phyloP scores from a whole-genome alignment of 495 filamentous ascomycete genomes.

The Aspergillus bertholletiae region DNA sequence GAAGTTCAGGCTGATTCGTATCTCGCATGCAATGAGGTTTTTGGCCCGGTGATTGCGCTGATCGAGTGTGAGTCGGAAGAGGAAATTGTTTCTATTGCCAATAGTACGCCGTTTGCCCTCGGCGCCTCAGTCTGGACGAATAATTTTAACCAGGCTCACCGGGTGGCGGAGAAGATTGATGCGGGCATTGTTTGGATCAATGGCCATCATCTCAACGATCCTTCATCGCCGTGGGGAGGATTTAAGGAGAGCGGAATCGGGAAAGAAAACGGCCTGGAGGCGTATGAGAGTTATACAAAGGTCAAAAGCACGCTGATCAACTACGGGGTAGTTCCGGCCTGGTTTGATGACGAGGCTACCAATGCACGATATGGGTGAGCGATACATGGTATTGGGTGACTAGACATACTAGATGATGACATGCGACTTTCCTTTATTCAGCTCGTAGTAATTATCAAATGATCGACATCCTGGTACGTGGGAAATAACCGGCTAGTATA shows the following conservation, averaged over 20 bases:
- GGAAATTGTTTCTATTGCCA: conserved; percentile 42
- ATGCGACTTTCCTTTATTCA: too few relatives aligned
- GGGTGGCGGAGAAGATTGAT: conserved; percentile 52
- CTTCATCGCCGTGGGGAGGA: conserved; percentile 59
- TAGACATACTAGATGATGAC: too few relatives aligned
- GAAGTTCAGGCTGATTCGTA: conserved; percentile 24
- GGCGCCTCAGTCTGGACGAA: conserved; percentile 57
- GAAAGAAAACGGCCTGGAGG: conserved; percentile 55
- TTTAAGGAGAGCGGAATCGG: conserved; percentile 54
- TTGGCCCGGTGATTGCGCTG: conserved; percentile 49
- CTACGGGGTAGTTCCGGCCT: conserved; percentile 45
- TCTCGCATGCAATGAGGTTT: conserved; percentile 42
- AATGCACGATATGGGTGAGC: conserved; percentile 45
- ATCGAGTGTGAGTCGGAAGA: conserved; percentile 45
- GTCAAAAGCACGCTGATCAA: conserved; percentile 59
- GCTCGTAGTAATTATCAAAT: too few relatives aligned
- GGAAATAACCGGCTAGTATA: too few relatives aligned
- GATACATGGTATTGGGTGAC: too few relatives aligned
- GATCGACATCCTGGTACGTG: too few relatives aligned
- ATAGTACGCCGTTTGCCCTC: conserved; percentile 48
- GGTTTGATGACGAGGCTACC: conserved; percentile 44
- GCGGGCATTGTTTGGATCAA: conserved; percentile 62
- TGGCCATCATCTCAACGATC: conserved; percentile 58
- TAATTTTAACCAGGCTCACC: conserved; percentile 54
- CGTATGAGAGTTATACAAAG: conserved; percentile 54